Conservation (phyloP, 2,329 filamentous ascomycete genomes). For the Pestalotiopsis sp. region DNA sequence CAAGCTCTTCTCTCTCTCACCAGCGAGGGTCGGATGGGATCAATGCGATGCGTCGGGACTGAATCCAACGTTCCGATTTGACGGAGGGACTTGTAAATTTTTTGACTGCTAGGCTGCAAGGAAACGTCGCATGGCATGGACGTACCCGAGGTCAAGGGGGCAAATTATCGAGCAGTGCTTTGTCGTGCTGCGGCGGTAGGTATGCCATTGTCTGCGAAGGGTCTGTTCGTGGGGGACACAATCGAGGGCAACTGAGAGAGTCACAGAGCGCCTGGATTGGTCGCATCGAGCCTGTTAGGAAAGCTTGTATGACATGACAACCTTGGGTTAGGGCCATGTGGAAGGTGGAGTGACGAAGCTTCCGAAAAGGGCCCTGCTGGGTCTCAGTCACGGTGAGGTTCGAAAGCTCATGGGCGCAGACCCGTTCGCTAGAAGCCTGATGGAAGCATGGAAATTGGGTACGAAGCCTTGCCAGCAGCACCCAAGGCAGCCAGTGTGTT, state of each 20-base stretch:
- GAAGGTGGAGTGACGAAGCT: not conserved
- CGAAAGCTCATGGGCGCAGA: not conserved
- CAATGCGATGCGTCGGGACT: slow-evolving; percentile 7
- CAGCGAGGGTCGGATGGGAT: not conserved
- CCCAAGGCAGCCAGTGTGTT: not conserved
- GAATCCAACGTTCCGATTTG: slow-evolving; percentile 3
- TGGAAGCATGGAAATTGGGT: slow-evolving; percentile 2
- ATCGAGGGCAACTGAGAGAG: not conserved
- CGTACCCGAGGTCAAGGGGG: not conserved
- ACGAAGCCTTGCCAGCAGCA: not conserved
- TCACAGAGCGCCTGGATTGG: not conserved
- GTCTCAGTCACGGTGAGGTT: not conserved
- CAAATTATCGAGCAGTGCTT: not conserved
- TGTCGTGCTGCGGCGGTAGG: not conserved
- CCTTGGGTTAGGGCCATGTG: not conserved
- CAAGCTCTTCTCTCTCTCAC: not conserved
- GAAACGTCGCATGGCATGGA: not conserved
- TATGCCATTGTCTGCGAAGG: not conserved
- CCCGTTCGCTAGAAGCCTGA: slow-evolving; percentile 9
- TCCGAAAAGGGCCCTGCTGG: not conserved
- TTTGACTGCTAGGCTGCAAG: not conserved
- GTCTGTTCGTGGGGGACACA: not conserved
- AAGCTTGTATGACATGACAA: slow-evolving; percentile 4
- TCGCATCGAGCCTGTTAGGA: not conserved
- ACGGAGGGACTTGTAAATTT: not conserved